Evolutionary conservation across 345 rosid species (phyloP).

Genomic region (Turnera subulata): DNA sequence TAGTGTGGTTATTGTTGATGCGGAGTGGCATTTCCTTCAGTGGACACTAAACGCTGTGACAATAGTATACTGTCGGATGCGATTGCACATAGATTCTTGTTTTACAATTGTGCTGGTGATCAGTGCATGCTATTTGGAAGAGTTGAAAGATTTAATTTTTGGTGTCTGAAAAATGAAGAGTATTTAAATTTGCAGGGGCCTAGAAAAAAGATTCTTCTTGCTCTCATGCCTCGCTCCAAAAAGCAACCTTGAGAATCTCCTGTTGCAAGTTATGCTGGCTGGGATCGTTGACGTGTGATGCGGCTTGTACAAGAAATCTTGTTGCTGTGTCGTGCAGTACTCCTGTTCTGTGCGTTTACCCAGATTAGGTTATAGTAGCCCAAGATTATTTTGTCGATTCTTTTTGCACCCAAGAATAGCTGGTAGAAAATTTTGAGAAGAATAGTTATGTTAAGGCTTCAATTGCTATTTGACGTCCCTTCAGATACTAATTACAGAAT

Average conservation of each 20-base stretch:
- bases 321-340: no score
- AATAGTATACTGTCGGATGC: no score
- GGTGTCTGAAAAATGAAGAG: slow-evolving; percentile 2
- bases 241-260: slow-evolving; percentile 27
- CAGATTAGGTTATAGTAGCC: slow-evolving; percentile 7
- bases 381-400: slow-evolving; percentile 1
- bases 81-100: no score
- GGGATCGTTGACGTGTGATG: not conserved
- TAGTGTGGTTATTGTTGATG: no score
- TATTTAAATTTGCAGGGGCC: slow-evolving; percentile 68
- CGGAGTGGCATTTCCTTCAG: no score
- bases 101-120: not conserved
- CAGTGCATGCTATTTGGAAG: not conserved
- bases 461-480: no score
- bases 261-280: not conserved
- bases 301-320: slow-evolving; percentile 7
- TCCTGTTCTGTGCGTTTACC: no score
- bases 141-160: not conserved
- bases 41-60: no score
- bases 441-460: no score
- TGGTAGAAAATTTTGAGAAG: slow-evolving; percentile 10
- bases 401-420: slow-evolving; percentile 12
- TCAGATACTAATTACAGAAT: no score
- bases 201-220: slow-evolving; percentile 87
- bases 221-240: slow-evolving; percentile 52